Base-by-base conservation (phyloP, 192 early-diverging fungal species). In the Mortierella alpina region DNA sequence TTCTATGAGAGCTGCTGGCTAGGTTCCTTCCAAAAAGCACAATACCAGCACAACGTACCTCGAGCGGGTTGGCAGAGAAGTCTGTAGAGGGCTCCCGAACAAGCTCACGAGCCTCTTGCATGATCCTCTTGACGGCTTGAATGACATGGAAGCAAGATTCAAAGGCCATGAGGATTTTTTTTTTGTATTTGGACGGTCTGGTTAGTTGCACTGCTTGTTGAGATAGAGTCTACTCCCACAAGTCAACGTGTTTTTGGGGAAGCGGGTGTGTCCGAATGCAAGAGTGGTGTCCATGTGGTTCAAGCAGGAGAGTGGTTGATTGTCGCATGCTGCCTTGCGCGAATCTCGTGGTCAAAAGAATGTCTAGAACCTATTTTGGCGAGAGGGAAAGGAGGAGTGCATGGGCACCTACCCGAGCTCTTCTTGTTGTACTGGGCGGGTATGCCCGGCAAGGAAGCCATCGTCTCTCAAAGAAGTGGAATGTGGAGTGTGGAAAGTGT, bases 21-120 rank as follows among this genome's bases (percentile, higher is more conserved):
- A 46, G 40, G 14, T 12, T 46, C 7, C 17, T 54, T 15, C 7
- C 17, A 17, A 42, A 61, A 23, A 61, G 6, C 11, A 18, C 15
- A 2, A 61, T 46, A 12, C 5, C 22, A 13, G 13, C 8, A 22
- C 55, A 62, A 61, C 46, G 64, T 85, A 87, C 89, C 58, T 90
- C 89, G 15, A 96, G 76, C 10, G 93, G 93, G 39, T 86, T 85
- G 41, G 93, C 93, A n/a, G 86, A 83, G 73, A 93, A 96, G 56
- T 95, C 93, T 9, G 86, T 84, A 10, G 84, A 89, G 3, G 87
- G 86, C 64, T 96, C 93, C n/a, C 82, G 56, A 45, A 87, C 86
- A 47, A 96, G 85, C 54, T 95, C 94, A 31, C 83, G 83, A 52
- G 89, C 87, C 82, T 96, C 94, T 83, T 91, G 89, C 86, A 96